Evolutionary conservation across 768 basidiomycete species (phyloP).

Genomic region (Macrolepiota dolichaula): DNA sequence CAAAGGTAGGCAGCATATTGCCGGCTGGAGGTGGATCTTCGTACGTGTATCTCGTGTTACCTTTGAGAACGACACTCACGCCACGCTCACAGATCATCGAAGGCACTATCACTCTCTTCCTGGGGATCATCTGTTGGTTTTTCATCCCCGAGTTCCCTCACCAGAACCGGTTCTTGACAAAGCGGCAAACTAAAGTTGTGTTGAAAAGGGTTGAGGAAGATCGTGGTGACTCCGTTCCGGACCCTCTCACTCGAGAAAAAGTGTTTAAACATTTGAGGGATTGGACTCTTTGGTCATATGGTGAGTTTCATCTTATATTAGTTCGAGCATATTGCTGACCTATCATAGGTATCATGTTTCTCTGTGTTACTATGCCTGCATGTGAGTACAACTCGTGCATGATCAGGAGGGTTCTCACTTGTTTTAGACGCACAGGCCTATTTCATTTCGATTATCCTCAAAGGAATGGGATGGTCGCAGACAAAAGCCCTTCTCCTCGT

Average conservation of each 20-base stretch:
- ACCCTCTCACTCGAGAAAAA: conserved; percentile 24
- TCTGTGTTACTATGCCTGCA: conserved; percentile 25
- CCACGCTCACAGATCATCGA: conserved; percentile 21
- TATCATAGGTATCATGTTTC: conserved; percentile 27
- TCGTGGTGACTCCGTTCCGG: conserved; percentile 28
- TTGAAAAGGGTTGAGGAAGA: conserved; percentile 28
- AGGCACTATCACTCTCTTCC: conserved; percentile 21
- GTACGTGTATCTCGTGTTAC: conserved; percentile 10
- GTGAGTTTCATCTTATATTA: conserved; percentile 11
- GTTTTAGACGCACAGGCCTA: conserved; percentile 12
- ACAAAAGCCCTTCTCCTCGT: conserved; percentile 11
- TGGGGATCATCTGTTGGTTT: conserved; percentile 19
- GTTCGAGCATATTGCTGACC: not conserved
- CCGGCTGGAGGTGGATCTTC: conserved; percentile 28
- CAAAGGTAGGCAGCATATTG: conserved; percentile 16
- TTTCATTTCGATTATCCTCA: conserved; percentile 13
- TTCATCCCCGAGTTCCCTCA: conserved; percentile 25
- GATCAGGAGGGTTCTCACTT: not conserved
- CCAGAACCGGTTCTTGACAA: conserved; percentile 24
- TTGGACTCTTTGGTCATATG: conserved; percentile 30
- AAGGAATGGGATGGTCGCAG: conserved; percentile 9
- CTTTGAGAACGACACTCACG: not conserved
- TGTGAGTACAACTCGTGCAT: conserved; percentile 17
- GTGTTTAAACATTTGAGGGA: conserved; percentile 26
- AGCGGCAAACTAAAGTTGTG: conserved; percentile 25